phyloP scores from a whole-genome alignment of 129 eudicot species.

The Flaveria trinervia region DNA sequence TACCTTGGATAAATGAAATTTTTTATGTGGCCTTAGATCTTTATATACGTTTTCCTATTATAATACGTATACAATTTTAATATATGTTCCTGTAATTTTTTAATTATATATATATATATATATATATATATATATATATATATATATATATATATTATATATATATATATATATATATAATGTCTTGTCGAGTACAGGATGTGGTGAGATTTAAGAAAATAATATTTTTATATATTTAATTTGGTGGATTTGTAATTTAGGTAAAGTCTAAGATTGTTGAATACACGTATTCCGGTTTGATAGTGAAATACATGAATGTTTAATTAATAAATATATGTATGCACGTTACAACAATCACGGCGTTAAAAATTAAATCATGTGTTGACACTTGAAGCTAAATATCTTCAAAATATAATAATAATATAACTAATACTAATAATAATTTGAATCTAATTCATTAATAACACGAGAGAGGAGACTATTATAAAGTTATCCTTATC shows the following conservation, averaged over 20 bases:
- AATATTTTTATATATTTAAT: conserved; percentile 20
- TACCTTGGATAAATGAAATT: neutral
- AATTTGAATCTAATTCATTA: no score
- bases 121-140: no score
- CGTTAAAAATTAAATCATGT: conserved; percentile 1
- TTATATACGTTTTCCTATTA: neutral
- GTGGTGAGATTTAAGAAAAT: conserved; percentile 19
- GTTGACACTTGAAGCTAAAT: neutral
- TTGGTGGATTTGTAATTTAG: conserved; percentile 24
- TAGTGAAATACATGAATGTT: conserved; percentile 6
- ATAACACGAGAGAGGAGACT: no score
- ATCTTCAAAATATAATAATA: conserved; percentile 1
- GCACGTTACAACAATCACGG: conserved; percentile 34
- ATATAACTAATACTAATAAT: neutral
- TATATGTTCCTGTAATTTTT: neutral
- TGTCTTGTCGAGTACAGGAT: conserved; percentile 4
- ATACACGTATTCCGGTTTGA: conserved; percentile 30
- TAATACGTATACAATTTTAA: neutral
- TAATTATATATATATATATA: neutral
- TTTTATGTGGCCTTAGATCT: neutral
- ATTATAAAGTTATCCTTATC: no score
- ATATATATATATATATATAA: neutral
- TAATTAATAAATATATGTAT: neutral
- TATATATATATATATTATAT: neutral
- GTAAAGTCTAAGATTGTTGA: conserved; percentile 35